A percentile compares a stretch with the other conserved stretches of the same genome.
phyloP scores from a whole-genome alignment of 75 land plant species.

The Chamaecyparis obtusa region DNA sequence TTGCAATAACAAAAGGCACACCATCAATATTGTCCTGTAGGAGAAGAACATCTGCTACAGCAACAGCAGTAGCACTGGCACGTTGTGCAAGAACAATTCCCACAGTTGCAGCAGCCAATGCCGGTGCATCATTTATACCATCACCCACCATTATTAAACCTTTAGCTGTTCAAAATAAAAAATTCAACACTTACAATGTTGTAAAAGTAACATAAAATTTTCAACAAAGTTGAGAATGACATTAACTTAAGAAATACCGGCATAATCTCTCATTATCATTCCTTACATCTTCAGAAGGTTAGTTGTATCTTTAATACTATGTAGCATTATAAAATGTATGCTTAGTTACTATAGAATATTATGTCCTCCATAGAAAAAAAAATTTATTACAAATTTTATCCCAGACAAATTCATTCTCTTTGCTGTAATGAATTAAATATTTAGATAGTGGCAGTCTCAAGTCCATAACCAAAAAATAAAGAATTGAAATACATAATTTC shows the following conservation, averaged over 20 bases:
- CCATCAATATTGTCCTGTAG: slow-evolving; percentile 87
- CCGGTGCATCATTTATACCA: slow-evolving; percentile 99
- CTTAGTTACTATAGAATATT: not conserved
- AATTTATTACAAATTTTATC: not conserved
- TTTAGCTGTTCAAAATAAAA: slow-evolving; percentile 29
- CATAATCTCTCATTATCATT: not conserved
- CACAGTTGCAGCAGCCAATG: slow-evolving; percentile 97
- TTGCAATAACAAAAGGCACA: slow-evolving; percentile 92
- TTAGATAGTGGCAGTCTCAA: not conserved
- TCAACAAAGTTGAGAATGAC: not conserved
- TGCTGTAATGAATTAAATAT: not conserved
- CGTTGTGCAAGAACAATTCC: slow-evolving; percentile 80
- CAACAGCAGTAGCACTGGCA: slow-evolving; percentile 98
- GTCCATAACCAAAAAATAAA: not conserved
- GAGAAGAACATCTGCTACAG: slow-evolving; percentile 95
- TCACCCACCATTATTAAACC: slow-evolving; percentile 99
- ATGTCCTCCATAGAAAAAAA: not conserved
- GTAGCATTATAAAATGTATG: not conserved
- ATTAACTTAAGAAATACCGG: not conserved
- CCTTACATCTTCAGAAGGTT: not conserved
- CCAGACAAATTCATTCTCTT: not conserved
- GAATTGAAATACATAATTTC: not conserved
- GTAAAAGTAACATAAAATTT: not conserved
- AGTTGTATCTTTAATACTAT: not conserved
- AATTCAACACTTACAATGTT: not conserved